Conservation (phyloP, 306 rosid genomes). For the Cucurbita pepo region DNA sequence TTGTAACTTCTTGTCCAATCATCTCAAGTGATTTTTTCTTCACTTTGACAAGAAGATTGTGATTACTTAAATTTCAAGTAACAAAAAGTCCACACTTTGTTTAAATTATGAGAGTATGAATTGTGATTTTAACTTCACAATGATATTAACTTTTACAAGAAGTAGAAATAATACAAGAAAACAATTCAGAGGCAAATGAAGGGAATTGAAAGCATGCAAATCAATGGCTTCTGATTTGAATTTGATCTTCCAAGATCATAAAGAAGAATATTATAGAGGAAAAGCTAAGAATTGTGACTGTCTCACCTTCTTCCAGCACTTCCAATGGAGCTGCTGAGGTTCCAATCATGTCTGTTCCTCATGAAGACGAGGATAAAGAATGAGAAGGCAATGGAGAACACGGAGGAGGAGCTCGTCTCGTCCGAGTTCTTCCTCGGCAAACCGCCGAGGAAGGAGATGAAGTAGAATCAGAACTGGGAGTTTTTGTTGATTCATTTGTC, state of each 20-base stretch:
- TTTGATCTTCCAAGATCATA: not conserved
- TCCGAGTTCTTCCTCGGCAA: constrained; percentile 68
- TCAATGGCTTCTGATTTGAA: not conserved
- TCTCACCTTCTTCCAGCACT: not conserved
- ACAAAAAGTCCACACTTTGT: not conserved
- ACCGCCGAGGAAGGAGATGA: constrained; percentile 19
- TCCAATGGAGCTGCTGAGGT: not conserved
- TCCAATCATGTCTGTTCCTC: not conserved
- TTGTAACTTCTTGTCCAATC: not conserved
- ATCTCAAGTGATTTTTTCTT: not conserved
- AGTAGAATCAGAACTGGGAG: constrained; percentile 29
- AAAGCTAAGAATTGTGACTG: not conserved
- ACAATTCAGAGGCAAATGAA: not conserved
- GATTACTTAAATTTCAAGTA: not conserved
- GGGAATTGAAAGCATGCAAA: not conserved
- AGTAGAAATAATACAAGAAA: not conserved
- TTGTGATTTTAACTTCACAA: not conserved
- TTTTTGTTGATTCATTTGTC: constrained; percentile 22
- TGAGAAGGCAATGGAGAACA: constrained; percentile 48
- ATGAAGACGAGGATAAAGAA: constrained; percentile 5
- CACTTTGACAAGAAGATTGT: not conserved
- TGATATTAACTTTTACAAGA: not conserved
- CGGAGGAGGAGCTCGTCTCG: constrained; percentile 61
- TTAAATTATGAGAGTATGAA: not conserved
- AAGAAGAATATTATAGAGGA: not conserved